Percentiles rank a stretch among this genome's conserved stretches.
phyloP scores from a whole-genome alignment of 371 early-diverging fungal genomes.

The Rhizopus microsporus region DNA sequence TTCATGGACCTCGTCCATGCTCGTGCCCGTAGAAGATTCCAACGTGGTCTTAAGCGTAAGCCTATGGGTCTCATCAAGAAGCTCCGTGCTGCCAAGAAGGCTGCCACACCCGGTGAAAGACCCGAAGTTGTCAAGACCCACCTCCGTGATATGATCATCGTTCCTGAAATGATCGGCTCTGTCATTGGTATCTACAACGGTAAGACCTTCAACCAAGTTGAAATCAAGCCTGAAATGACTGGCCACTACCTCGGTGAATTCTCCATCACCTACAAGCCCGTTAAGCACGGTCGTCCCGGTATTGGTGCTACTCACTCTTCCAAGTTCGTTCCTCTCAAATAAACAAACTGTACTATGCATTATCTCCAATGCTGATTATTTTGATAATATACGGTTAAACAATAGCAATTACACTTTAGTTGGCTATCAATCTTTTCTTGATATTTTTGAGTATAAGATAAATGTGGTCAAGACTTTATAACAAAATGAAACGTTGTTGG shows the following conservation, averaged over 20 bases:
- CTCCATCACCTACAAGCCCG: conserved; percentile 97
- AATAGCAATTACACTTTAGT: no score
- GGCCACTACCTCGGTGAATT: conserved; percentile 98
- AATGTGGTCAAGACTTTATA: no score
- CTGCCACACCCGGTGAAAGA: conserved; percentile 81
- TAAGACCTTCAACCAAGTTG: conserved; percentile 99
- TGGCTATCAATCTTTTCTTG: no score
- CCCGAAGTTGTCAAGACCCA: conserved; percentile 99
- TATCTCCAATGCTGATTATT: not conserved
- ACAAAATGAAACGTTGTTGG: no score
- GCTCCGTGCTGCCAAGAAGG: conserved; percentile 95
- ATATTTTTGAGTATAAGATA: no score
- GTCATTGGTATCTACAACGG: conserved; percentile 99
- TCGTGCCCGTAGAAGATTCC: conserved; percentile 95
- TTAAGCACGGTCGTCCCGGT: conserved; percentile 99
- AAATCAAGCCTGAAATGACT: conserved; percentile 99
- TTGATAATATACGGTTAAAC: not conserved
- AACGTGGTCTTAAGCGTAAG: conserved; percentile 96
- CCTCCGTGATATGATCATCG: conserved; percentile 99
- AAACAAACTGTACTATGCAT: conserved; percentile 9
- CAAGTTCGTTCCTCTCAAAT: conserved; percentile 37
- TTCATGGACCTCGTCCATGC: conserved; percentile 94
- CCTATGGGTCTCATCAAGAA: conserved; percentile 96
- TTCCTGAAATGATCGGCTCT: conserved; percentile 99
- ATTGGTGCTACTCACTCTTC: conserved; percentile 98